Evolutionary conservation across 2,329 filamentous ascomycete genomes (phyloP).

Genomic region (Elsinoe necatrix): DNA sequence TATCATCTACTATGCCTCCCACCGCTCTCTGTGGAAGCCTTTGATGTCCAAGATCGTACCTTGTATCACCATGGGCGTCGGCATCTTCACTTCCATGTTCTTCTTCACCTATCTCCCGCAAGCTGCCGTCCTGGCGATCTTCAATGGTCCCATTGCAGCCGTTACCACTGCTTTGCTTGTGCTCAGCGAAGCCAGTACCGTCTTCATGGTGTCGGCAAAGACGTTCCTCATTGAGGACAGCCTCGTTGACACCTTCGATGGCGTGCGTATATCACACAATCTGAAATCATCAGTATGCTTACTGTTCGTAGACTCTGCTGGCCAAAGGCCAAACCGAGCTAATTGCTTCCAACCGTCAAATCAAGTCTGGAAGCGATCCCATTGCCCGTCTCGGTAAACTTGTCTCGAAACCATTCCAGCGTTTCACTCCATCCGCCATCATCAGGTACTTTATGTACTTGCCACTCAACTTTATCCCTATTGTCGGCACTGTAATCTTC

Average conservation of each 20-base stretch:
- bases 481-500: conserved; percentile 77
- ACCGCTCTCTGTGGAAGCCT: conserved; percentile 52
- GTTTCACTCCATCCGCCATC: conserved; percentile 50
- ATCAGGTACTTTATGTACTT: conserved; percentile 77
- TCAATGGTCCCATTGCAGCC: conserved; percentile 75
- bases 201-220: conserved; percentile 49
- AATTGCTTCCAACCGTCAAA: conserved; percentile 64
- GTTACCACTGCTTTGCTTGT: conserved; percentile 63
- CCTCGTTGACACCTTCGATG: conserved; percentile 83
- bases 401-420: conserved; percentile 46
- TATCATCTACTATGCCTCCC: conserved; percentile 50
- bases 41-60: conserved; percentile 48
- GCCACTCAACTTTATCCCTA: conserved; percentile 85
- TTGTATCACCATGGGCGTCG: conserved; percentile 61
- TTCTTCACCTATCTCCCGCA: conserved; percentile 79
- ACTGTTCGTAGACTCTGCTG: conserved; percentile 38
- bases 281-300: not conserved
- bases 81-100: conserved; percentile 66
- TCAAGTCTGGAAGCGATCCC: conserved; percentile 50
- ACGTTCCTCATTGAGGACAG: conserved; percentile 74
- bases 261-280: conserved; percentile 33
- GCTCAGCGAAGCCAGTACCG: conserved; percentile 41
- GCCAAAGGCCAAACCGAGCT: conserved; percentile 49
- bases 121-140: conserved; percentile 69
- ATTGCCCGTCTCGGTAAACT: conserved; percentile 51